Evolutionary conservation across 2,329 filamentous ascomycete species (phyloP).

Genomic region (Diaporthe citri): DNA sequence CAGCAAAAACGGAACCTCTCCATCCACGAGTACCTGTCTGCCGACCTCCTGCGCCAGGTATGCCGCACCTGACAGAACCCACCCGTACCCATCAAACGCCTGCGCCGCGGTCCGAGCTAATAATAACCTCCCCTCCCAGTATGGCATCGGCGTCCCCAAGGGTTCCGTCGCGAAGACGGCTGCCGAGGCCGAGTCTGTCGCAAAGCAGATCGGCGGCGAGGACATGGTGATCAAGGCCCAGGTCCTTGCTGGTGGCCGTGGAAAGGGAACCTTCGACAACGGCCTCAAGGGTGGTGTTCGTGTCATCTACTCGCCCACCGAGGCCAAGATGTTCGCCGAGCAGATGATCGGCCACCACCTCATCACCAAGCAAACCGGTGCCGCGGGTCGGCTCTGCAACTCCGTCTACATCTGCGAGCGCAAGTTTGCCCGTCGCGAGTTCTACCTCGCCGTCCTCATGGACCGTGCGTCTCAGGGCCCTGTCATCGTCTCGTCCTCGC

Average conservation of each 20-base stretch:
- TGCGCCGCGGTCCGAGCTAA: conserved; percentile 33
- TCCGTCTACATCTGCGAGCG: conserved; percentile 99
- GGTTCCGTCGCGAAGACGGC: conserved; percentile 86
- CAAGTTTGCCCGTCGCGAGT: conserved; percentile 98
- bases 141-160: conserved; percentile 93
- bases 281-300: conserved; percentile 98
- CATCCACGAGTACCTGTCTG: conserved; percentile 98
- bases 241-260: conserved; percentile 96
- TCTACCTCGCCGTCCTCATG: conserved; percentile 99
- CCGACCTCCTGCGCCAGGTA: conserved; percentile 86
- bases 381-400: conserved; percentile 92
- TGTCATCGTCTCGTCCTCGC: conserved; percentile 96
- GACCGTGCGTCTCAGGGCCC: conserved; percentile 91
- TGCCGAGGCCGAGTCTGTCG: conserved; percentile 91
- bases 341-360: conserved; percentile 99
- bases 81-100: conserved; percentile 1
- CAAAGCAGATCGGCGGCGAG: conserved; percentile 90
- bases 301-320: conserved; percentile 97
- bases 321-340: conserved; percentile 96
- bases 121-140: conserved; percentile 65
- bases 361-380: conserved; percentile 99
- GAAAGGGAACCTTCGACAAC: conserved; percentile 98
- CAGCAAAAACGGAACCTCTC: conserved; percentile 91
- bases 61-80: conserved; percentile 41
- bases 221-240: conserved; percentile 99